These are phyloP conservation scores for Strigomonas culicis DNA, from an alignment of 208 protist genomes.

Conservation along the genomic window DNA sequence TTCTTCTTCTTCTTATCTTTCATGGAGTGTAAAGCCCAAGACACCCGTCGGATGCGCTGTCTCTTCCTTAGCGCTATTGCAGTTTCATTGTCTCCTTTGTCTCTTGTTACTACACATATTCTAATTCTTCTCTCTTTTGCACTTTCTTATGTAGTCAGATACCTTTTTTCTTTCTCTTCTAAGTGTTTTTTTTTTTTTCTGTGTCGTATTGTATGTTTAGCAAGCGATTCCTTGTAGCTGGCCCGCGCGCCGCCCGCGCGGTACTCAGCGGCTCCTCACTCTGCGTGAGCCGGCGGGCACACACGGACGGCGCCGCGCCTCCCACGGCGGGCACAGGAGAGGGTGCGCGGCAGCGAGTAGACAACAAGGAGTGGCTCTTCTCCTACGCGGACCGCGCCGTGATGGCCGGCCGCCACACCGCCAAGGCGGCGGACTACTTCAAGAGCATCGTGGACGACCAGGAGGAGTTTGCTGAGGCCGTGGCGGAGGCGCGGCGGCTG, in stretches of 20 bases:
- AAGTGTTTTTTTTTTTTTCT: slow-evolving; percentile 11
- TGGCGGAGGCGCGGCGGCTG: slow-evolving; percentile 54
- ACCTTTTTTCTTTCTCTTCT: background rate
- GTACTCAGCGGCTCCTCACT: background rate
- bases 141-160: background rate
- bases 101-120: background rate
- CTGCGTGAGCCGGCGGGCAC: background rate
- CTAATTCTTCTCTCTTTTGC: background rate
- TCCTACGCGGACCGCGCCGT: slow-evolving; percentile 37
- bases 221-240: background rate
- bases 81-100: too few species aligned
- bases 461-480: slow-evolving; percentile 45
- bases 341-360: slow-evolving; percentile 26
- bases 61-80: background rate
- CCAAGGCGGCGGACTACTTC: slow-evolving; percentile 64
- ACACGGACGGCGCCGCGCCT: background rate
- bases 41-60: background rate
- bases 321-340: background rate
- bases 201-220: background rate
- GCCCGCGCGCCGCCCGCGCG: background rate
- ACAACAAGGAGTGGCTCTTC: slow-evolving; percentile 39
- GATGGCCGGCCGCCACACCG: slow-evolving; percentile 30
- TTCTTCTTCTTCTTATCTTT: slow-evolving; percentile 10
- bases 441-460: slow-evolving; percentile 51
- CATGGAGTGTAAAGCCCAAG: background rate